Conservation (phyloP, 2,329 filamentous ascomycete species). For the Xylariaceae sp. region DNA sequence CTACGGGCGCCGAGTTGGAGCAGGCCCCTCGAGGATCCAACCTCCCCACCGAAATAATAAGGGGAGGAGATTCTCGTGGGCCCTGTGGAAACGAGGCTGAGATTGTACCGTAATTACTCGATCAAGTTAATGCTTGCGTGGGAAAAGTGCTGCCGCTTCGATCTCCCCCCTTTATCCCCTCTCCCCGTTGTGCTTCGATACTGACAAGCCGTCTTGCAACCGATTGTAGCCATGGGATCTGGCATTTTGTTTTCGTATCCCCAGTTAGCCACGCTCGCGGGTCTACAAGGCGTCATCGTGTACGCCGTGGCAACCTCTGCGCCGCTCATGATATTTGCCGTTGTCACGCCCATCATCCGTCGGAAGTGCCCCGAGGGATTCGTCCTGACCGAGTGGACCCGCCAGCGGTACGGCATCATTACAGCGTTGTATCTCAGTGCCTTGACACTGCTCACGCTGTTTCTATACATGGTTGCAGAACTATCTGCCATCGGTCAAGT, state of each 20-base stretch:
- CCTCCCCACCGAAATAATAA: constrained; percentile 30
- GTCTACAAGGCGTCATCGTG: constrained; percentile 71
- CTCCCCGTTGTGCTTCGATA: constrained; percentile 19
- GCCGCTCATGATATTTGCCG: constrained; percentile 69
- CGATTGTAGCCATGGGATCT: constrained; percentile 68
- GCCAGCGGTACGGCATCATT: constrained; percentile 67
- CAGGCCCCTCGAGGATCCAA: constrained; percentile 44
- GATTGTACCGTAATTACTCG: constrained; percentile 94
- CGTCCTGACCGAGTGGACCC: constrained; percentile 78
- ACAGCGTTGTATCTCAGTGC: constrained; percentile 70
- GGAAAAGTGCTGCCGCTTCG: constrained; percentile 91
- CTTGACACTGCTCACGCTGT: constrained; percentile 74
- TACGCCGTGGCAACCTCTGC: constrained; percentile 69
- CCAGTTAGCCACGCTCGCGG: constrained; percentile 70
- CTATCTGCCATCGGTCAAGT: constrained; percentile 78
- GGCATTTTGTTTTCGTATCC: constrained; percentile 81
- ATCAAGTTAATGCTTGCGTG: constrained; percentile 99
- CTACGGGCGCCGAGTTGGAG: constrained; percentile 75
- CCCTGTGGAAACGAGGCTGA: constrained; percentile 65
- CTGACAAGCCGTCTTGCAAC: constrained; percentile 40
- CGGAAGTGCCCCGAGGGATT: constrained; percentile 78
- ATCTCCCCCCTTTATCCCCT: constrained; percentile 32
- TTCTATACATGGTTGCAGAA: constrained; percentile 83
- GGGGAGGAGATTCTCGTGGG: constrained; percentile 37
- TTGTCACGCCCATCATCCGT: constrained; percentile 70